A percentile compares a stretch with the other conserved stretches of the same genome.
phyloP scores from a whole-genome alignment of 169 alveolate genomes.

The Eimeria sp. region DNA sequence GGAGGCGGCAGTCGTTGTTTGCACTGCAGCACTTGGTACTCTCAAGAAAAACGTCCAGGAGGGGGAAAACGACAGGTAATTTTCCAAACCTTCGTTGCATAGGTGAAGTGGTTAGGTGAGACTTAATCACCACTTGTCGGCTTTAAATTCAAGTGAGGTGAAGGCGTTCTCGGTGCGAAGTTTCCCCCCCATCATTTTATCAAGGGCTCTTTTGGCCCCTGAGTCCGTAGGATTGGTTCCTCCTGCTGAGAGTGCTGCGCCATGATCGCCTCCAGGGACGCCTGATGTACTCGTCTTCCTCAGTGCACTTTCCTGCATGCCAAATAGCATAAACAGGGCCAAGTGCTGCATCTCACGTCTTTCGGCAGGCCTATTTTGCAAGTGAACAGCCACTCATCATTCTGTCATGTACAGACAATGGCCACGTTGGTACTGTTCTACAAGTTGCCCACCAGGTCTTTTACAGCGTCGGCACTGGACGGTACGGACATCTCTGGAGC shows the following conservation, averaged over 20 bases:
- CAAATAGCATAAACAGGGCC: background rate
- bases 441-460: conserved; percentile 37
- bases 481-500: conserved; percentile 70
- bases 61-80: background rate
- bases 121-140: conserved; percentile 33
- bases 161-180: conserved; percentile 74
- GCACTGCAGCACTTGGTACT: background rate
- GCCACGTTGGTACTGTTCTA: background rate
- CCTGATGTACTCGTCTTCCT: background rate
- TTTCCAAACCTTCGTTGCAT: background rate
- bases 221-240: conserved; percentile 47
- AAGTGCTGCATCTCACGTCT: background rate
- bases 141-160: conserved; percentile 58
- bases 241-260: background rate
- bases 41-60: background rate
- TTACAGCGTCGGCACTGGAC: conserved; percentile 13
- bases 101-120: background rate
- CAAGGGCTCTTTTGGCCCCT: conserved; percentile 70
- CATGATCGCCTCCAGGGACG: background rate
- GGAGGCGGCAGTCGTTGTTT: background rate
- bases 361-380: background rate
- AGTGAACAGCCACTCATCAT: background rate
- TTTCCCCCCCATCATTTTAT: conserved; percentile 83
- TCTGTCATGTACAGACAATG: background rate
- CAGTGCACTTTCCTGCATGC: conserved; percentile 12